phyloP scores from a whole-genome alignment of 2,329 filamentous ascomycete species.

The Aspergillus novofumigatus region DNA sequence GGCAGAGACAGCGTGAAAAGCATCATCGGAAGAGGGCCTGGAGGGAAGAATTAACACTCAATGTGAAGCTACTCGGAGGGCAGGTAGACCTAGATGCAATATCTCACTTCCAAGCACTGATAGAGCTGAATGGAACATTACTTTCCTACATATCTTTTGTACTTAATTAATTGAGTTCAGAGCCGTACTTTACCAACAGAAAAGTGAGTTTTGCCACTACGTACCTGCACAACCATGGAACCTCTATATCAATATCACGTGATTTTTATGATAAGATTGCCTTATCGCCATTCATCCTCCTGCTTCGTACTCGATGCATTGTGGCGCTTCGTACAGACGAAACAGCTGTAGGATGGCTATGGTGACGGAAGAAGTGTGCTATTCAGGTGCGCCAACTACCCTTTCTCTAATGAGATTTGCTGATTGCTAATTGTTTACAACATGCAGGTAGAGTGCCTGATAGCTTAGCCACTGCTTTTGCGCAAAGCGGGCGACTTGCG shows the following conservation, averaged over 20 bases:
- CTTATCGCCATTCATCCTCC: not conserved
- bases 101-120: not conserved
- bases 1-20: not conserved
- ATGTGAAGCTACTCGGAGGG: not conserved
- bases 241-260: constrained; percentile 14
- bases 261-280: constrained; percentile 11
- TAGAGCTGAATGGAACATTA: not conserved
- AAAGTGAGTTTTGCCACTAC: not conserved
- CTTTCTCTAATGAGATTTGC: not conserved
- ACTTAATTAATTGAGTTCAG: not conserved
- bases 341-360: constrained; percentile 14
- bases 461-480: constrained; percentile 21
- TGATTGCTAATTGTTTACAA: constrained; percentile 11
- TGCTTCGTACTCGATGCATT: constrained; percentile 1
- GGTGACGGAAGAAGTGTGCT: constrained; percentile 8
- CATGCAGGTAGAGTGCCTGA: constrained; percentile 16
- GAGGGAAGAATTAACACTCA: not conserved
- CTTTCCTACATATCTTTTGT: not conserved
- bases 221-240: not conserved
- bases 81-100: not conserved
- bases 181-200: not conserved
- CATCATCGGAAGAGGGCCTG: not conserved
- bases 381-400: constrained; percentile 7
- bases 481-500: constrained; percentile 14
- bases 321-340: constrained; percentile 1